Conservation (phyloP, 2,329 filamentous ascomycete genomes). For the Pyrenophora seminiperda region DNA sequence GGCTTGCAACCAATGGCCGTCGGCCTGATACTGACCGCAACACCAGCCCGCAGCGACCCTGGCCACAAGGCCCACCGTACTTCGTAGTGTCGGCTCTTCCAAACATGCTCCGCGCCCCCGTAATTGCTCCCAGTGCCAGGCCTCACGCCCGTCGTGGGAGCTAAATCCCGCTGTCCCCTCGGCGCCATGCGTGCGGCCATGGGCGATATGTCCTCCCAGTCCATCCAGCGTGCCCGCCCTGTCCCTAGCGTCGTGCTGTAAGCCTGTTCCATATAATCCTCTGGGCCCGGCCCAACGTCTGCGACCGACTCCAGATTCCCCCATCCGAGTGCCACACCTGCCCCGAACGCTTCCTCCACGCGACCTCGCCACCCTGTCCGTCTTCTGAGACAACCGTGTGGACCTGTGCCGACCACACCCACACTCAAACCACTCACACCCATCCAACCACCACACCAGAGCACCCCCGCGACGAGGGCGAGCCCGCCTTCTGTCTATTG, state of each 20-base stretch:
- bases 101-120: conserved; percentile 24
- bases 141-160: conserved; percentile 17
- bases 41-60: conserved; percentile 12
- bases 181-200: conserved; percentile 16
- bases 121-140: conserved; percentile 22
- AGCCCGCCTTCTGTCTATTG: conserved; percentile 18
- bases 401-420: conserved; percentile 21
- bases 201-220: conserved; percentile 6
- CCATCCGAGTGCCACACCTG: conserved; percentile 16
- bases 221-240: conserved; percentile 9
- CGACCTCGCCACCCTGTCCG: conserved; percentile 26
- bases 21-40: conserved; percentile 23
- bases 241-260: conserved; percentile 16
- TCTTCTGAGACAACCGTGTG: conserved; percentile 26
- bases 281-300: conserved; percentile 23
- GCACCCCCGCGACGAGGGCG: conserved; percentile 19
- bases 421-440: conserved; percentile 41
- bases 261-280: conserved; percentile 24
- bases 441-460: conserved; percentile 22
- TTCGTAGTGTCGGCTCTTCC: conserved; percentile 19
- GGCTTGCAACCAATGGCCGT: conserved; percentile 17
- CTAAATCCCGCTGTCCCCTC: conserved; percentile 33
- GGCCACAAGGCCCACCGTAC: not conserved
- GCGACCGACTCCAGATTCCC: conserved; percentile 17
- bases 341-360: conserved; percentile 21